These are phyloP conservation scores for Perkinsus chesapeaki DNA, from an alignment of 169 alveolate species.

Conservation along the genomic window DNA sequence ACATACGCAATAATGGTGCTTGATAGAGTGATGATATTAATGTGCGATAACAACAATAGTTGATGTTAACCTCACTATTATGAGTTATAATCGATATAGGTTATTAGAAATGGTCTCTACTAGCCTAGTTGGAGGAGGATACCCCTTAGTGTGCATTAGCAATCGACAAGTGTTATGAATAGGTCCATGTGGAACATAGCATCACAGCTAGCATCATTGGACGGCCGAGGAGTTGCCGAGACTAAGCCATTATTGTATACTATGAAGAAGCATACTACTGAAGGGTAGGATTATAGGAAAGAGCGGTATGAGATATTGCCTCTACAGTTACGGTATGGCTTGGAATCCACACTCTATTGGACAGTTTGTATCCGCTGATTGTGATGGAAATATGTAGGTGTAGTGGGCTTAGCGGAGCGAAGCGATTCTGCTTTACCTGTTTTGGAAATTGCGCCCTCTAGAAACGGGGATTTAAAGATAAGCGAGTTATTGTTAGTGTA, in stretches of 20 bases:
- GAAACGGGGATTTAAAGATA: no score
- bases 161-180: no score
- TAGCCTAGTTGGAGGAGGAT: no score
- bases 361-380: not conserved
- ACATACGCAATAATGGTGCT: no score
- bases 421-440: not conserved
- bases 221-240: not conserved
- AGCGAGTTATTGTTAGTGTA: no score
- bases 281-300: not conserved
- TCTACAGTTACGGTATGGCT: not conserved
- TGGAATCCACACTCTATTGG: not conserved
- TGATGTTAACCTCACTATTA: no score
- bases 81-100: no score
- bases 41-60: no score
- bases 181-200: not conserved
- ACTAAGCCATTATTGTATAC: not conserved
- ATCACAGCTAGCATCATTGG: not conserved
- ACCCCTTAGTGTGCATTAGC: no score
- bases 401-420: not conserved
- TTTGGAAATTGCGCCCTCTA: no score
- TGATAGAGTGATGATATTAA: no score
- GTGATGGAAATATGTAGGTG: not conserved
- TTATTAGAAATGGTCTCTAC: no score
- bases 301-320: not conserved
- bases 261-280: not conserved